Conservation (phyloP, 345 rosid genomes). For the Triadica sebifera region DNA sequence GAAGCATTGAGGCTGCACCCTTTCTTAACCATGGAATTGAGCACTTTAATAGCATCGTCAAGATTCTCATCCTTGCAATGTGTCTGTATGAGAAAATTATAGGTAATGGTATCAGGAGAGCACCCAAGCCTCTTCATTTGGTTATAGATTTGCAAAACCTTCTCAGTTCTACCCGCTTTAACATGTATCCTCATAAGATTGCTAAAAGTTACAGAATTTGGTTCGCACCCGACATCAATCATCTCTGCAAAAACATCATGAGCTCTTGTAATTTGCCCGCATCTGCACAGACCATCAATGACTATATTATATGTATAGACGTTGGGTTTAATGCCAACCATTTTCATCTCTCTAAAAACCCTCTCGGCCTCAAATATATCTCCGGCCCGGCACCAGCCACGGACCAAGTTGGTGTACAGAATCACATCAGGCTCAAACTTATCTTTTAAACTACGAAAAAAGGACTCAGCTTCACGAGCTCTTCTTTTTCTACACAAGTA, state of each 20-base stretch:
- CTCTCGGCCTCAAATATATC: conserved; percentile 65
- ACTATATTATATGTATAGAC: conserved; percentile 82
- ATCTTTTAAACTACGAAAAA: conserved; percentile 61
- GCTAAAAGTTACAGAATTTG: conserved; percentile 81
- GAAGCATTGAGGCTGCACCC: conserved; percentile 59
- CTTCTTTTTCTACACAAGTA: conserved; percentile 61
- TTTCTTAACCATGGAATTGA: conserved; percentile 56
- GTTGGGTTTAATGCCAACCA: conserved; percentile 68
- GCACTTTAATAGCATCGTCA: conserved; percentile 64
- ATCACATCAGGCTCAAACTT: conserved; percentile 71
- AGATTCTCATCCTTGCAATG: conserved; percentile 75
- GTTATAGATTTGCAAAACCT: conserved; percentile 84
- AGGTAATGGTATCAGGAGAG: conserved; percentile 58
- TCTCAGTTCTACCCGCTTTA: conserved; percentile 79
- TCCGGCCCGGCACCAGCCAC: conserved; percentile 83
- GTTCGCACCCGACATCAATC: conserved; percentile 65
- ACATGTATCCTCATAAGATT: conserved; percentile 88
- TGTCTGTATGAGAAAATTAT: conserved; percentile 63
- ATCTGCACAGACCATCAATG: conserved; percentile 79
- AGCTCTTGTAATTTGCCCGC: conserved; percentile 81
- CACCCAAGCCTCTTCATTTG: conserved; percentile 81
- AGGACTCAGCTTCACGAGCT: conserved; percentile 75
- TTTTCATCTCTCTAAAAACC: conserved; percentile 74
- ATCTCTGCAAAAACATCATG: conserved; percentile 87
- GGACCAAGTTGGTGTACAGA: conserved; percentile 69